phyloP scores from a whole-genome alignment of 2,329 filamentous ascomycete species.

The Cordyceps cateniannulata region DNA sequence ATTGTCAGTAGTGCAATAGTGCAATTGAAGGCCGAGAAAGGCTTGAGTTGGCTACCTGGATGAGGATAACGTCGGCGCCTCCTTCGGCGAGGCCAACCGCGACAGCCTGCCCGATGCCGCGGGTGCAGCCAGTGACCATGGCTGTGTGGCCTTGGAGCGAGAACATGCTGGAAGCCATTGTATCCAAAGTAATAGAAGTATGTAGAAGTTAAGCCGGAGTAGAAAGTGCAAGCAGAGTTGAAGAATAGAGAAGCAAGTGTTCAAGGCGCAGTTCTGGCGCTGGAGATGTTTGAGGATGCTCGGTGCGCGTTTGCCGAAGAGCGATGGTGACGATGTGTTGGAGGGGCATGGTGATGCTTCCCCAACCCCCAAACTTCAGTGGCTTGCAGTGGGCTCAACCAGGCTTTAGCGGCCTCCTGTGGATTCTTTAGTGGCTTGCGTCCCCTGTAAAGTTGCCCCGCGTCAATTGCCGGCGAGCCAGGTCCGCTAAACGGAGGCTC shows the following conservation, averaged over 20 bases:
- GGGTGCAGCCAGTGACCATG: slow-evolving; percentile 50
- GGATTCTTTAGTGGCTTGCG: background rate
- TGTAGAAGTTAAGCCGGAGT: no score
- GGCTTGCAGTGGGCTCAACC: background rate
- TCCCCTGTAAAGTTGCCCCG: background rate
- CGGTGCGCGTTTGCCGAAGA: background rate
- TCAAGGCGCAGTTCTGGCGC: no score
- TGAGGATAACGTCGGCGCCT: slow-evolving; percentile 49
- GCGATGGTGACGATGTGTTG: background rate
- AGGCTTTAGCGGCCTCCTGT: background rate
- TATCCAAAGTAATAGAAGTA: background rate
- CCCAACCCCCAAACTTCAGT: background rate
- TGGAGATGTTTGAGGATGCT: background rate
- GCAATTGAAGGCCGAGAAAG: background rate
- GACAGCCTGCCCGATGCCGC: slow-evolving; percentile 52
- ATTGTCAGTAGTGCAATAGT: slow-evolving; percentile 4
- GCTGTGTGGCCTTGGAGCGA: slow-evolving; percentile 51
- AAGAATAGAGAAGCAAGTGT: background rate
- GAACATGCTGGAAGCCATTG: slow-evolving; percentile 38
- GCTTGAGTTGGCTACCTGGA: slow-evolving; percentile 36
- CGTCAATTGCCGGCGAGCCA: slow-evolving; percentile 9
- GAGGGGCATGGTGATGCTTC: background rate
- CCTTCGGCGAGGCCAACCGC: slow-evolving; percentile 53
- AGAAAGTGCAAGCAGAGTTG: background rate
- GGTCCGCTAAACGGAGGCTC: background rate